These are phyloP conservation scores for Drosera capensis DNA, from an alignment of 148 eudicot species.

Conservation along the genomic window DNA sequence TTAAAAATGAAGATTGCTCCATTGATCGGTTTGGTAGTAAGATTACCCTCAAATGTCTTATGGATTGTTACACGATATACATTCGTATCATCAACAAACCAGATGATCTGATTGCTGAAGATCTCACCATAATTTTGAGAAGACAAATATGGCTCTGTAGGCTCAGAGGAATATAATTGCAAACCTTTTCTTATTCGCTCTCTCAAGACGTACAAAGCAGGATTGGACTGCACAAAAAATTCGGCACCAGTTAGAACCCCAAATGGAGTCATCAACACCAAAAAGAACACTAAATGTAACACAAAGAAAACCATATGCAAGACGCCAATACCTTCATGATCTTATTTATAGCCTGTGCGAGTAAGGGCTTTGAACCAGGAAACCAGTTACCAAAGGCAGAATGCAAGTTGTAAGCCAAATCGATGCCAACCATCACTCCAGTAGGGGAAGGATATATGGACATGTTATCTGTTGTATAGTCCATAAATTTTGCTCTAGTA, in stretches of 20 bases:
- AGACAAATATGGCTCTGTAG: conserved; percentile 94
- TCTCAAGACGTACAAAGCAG: conserved; percentile 87
- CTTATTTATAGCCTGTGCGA: conserved; percentile 98
- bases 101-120: conserved; percentile 93
- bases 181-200: conserved; percentile 98
- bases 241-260: not conserved
- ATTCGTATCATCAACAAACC: conserved; percentile 99
- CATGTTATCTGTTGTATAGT: conserved; percentile 98
- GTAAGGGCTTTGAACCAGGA: conserved; percentile 93
- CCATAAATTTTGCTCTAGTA: conserved; percentile 95
- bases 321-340: conserved; percentile 72
- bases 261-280: not conserved
- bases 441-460: conserved; percentile 97
- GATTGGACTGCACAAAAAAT: conserved; percentile 65
- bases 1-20: conserved; percentile 98
- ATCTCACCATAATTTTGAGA: conserved; percentile 98
- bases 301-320: not conserved
- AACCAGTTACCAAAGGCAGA: conserved; percentile 99
- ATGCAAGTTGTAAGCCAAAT: conserved; percentile 97
- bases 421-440: conserved; percentile 96
- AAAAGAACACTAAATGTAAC: not conserved
- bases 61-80: conserved; percentile 97
- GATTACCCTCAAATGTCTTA: conserved; percentile 97
- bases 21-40: conserved; percentile 94
- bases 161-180: conserved; percentile 97